Percentiles rank a stretch among this genome's conserved stretches.
phyloP scores from a whole-genome alignment of 1,284 basidiomycete species.

The Malassezia slooffiae region DNA sequence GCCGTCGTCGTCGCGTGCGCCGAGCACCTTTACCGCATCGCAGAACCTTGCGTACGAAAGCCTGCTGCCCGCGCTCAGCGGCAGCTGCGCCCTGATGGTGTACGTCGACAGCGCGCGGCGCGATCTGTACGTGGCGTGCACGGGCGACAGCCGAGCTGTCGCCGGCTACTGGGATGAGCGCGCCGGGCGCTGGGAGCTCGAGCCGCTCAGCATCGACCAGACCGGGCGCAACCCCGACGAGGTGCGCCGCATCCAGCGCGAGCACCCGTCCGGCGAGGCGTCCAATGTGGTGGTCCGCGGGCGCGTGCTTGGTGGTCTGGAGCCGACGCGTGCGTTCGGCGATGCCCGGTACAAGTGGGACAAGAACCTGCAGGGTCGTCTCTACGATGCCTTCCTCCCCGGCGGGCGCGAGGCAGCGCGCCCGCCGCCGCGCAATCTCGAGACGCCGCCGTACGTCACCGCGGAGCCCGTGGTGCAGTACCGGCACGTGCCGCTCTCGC shows the following conservation, averaged over 20 bases:
- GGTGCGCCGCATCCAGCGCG: slow-evolving; percentile 62
- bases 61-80: slow-evolving; percentile 38
- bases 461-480: slow-evolving; percentile 59
- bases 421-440: slow-evolving; percentile 27
- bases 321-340: slow-evolving; percentile 86
- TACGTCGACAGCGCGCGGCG: slow-evolving; percentile 42
- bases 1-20: slow-evolving; percentile 24
- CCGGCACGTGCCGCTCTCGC: slow-evolving; percentile 15
- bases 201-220: slow-evolving; percentile 86
- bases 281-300: slow-evolving; percentile 68
- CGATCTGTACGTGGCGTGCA: slow-evolving; percentile 56
- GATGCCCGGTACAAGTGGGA: slow-evolving; percentile 81
- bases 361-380: slow-evolving; percentile 45
- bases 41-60: slow-evolving; percentile 39
- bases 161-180: slow-evolving; percentile 67
- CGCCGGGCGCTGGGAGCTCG: slow-evolving; percentile 63
- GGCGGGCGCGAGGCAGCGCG: slow-evolving; percentile 23
- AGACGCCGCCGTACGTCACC: slow-evolving; percentile 75
- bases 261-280: slow-evolving; percentile 67
- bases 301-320: slow-evolving; percentile 65
- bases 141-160: slow-evolving; percentile 89
- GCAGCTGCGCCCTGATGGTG: slow-evolving; percentile 41
- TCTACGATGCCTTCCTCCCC: slow-evolving; percentile 47
- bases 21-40: slow-evolving; percentile 29
- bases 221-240: slow-evolving; percentile 84